Base-by-base conservation (phyloP, 2,329 filamentous ascomycete species). In the Fulvia fulva region DNA sequence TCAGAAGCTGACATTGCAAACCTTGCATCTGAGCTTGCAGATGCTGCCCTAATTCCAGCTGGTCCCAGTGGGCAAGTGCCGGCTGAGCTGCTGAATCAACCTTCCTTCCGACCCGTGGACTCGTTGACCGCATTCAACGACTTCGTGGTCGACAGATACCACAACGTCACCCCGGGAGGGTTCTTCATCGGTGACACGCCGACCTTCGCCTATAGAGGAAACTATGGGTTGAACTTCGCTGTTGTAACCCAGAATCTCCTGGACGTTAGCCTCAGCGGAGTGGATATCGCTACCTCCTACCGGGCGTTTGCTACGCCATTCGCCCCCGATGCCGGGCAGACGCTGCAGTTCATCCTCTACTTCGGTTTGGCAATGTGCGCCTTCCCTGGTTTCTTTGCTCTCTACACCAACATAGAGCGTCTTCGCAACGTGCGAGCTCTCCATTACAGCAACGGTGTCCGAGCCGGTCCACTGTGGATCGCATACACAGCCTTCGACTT, bases 361-460 rank as follows among this genome's bases (percentile, higher is more conserved):
- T 88, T 94, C 70, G 86, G 88, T 14, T 80, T 97, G 8, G 89
- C 87, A 1, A 85, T 95, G 74, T 81, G 84, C 6, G 86, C 87
- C 1, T 94, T 88, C 67, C 91, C 92, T 0, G 90, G 88, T 14
- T 92, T 97, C 78, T 95, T 96, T 67, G 84, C 89, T 0, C 78
- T 97, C 4, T 97, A 97, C 69, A 90, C 91, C 0, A 96, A 90
- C n/a, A 79, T 89, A 26, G 92, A 97, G 73, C 83, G 91, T 25
- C 78, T 91, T 11, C 80, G 86, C 51, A 88, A 91, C 63, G 90
- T 97, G 23, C 84, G 92, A 53, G 88, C 89, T 16, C 78, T 97
- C 28, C 88, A 97, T 73, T 97, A 96, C 74, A 95, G 90, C 55
- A 97, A 96, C 69, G 92, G 92, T 49, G 91, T 96, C 26, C 82